phyloP scores from a whole-genome alignment of 2,329 filamentous ascomycete genomes.

The Fusarium multiceps region DNA sequence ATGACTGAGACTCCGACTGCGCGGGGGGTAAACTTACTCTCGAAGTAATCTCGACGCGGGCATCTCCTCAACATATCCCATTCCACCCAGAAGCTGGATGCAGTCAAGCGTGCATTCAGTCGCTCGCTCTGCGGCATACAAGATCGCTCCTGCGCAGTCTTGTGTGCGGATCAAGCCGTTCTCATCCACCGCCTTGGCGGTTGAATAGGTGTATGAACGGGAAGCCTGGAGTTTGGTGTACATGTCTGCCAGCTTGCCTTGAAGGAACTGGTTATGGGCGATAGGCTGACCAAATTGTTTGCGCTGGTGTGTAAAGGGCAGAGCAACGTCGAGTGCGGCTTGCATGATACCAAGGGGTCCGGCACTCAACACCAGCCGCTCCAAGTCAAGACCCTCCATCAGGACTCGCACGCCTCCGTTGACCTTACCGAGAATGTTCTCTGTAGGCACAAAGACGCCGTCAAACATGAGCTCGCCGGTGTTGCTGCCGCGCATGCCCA shows the following conservation, averaged over 20 bases:
- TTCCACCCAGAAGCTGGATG: constrained; percentile 92
- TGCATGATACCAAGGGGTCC: constrained; percentile 96
- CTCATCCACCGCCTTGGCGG: constrained; percentile 84
- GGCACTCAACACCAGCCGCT: constrained; percentile 89
- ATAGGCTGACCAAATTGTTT: constrained; percentile 90
- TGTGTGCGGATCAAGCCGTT: constrained; percentile 79
- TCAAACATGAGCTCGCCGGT: constrained; percentile 95
- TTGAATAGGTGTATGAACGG: constrained; percentile 86
- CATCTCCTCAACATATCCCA: constrained; percentile 97
- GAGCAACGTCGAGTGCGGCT: constrained; percentile 82
- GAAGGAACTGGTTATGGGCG: constrained; percentile 91
- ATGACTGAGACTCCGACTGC: background rate
- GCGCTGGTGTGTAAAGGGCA: constrained; percentile 89
- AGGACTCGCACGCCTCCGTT: constrained; percentile 89
- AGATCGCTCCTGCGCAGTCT: constrained; percentile 92
- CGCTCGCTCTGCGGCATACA: constrained; percentile 91
- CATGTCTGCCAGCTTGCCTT: constrained; percentile 96
- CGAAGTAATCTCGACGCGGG: constrained; percentile 85
- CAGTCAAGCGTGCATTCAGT: constrained; percentile 88
- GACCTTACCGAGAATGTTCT: constrained; percentile 82
- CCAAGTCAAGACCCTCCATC: constrained; percentile 96
- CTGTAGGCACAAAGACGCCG: constrained; percentile 85
- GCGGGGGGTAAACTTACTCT: constrained; percentile 59
- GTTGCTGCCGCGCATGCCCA: constrained; percentile 97
- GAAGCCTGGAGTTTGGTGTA: constrained; percentile 91